Percentiles rank a stretch among this genome's conserved stretches.
phyloP scores from a whole-genome alignment of 2,329 filamentous ascomycete species.

The Emergomyces orientalis region DNA sequence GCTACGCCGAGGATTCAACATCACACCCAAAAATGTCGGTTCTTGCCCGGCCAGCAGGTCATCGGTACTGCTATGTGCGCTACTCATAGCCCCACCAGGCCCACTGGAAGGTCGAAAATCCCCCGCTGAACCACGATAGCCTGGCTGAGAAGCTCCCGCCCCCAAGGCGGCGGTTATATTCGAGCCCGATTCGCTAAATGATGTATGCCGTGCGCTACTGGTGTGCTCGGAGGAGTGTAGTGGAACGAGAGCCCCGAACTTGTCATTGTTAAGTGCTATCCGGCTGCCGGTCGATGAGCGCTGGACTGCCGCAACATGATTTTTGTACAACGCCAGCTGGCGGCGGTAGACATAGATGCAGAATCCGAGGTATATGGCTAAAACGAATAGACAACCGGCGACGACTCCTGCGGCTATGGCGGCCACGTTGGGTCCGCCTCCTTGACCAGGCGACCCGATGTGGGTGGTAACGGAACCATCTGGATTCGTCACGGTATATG shows the following conservation, averaged over 20 bases:
- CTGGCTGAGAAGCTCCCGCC: conserved; percentile 8
- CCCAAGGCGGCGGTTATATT: not conserved
- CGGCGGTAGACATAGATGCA: conserved; percentile 67
- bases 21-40: conserved; percentile 61
- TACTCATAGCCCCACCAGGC: conserved; percentile 29
- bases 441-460: conserved; percentile 21
- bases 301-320: conserved; percentile 58
- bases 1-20: conserved; percentile 59
- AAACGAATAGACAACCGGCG: conserved; percentile 55
- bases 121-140: conserved; percentile 10
- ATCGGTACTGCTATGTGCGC: conserved; percentile 43
- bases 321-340: conserved; percentile 60
- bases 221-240: conserved; percentile 18
- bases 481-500: conserved; percentile 53
- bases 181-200: conserved; percentile 4
- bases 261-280: conserved; percentile 14
- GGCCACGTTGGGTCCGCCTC: conserved; percentile 39
- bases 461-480: conserved; percentile 32
- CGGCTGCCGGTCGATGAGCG: conserved; percentile 42
- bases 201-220: conserved; percentile 15
- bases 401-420: conserved; percentile 52
- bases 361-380: conserved; percentile 65
- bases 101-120: conserved; percentile 20
- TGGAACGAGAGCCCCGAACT: conserved; percentile 10
- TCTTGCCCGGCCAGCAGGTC: conserved; percentile 55